Evolutionary conservation across 2,329 filamentous ascomycete species (phyloP), one percentile per base, ranked within the genome.

Genomic region (Exutisphaerella laricina): DNA sequence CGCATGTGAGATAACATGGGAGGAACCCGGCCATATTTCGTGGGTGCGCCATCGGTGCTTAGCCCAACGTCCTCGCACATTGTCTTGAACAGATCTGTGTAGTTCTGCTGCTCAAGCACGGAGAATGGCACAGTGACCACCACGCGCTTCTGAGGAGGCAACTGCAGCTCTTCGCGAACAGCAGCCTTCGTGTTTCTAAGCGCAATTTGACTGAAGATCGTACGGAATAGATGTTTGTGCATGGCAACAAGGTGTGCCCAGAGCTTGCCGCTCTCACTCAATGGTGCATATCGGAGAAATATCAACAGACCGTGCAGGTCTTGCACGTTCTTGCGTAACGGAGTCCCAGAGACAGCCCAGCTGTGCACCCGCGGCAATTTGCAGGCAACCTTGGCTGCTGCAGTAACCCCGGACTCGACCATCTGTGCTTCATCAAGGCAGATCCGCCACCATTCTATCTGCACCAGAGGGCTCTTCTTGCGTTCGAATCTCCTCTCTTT

Each of bases 281-380:
- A 90, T 1, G 88, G 88, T 46, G 88, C 76, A 57, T 84, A 88
- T 13, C 77, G 76, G 6, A 97, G 73, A 54, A 98, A 97, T 0
- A 85, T 70, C 1, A 97, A 64, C 4, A 97, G 70, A 0, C 90
- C 90, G 52, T 82, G 80, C 5, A 96, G 70, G 62, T 96, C 90
- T 56, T 75, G 70, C 22, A 90, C 76, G 49, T 88, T 77, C 52
- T 88, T 86, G 52, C 85, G 84, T 26, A 97, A 75, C 0, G 92
- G 92, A 1, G 92, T 98, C 30, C 88, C 92, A 0, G 88, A 90
- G 29, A 98, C 81, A 10, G 84, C 88, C 92, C 92, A 97, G 2
- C 88, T 83, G 65, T 95, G 89, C 50, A 85, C 67, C 20, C 92
- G 78, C 32, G 90, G 88, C 48, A 98, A 83, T 18, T 84, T 70